Base-by-base conservation (phyloP, 2,329 filamentous ascomycete genomes). In the Colletotrichum noveboracense region DNA sequence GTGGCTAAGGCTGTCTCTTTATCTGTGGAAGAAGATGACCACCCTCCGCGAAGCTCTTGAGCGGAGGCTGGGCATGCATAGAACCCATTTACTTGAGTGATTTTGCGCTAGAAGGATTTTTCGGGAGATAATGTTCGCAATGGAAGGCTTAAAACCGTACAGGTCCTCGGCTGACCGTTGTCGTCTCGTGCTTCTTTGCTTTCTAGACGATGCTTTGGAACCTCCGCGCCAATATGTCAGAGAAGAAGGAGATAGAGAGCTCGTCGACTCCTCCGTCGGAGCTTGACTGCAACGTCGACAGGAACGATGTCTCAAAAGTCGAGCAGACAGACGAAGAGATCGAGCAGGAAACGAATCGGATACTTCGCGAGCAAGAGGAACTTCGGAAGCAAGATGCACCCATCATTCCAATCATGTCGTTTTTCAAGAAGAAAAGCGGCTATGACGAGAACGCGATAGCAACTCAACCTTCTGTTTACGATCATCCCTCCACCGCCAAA, bases 401-500 rank as follows among this genome's bases (percentile, higher is more conserved):
- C 10, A 66, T 75, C n/a, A 77, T 79, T 16, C 79, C 79, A 1
- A 78, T 80, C n/a, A 75, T 78, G 65, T 77, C 79, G 3, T 74
- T 80, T 7, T 81, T 80, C 62, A 75, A 77, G n/a, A 77, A 73
- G 60, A 78, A 78, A 55, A 72, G 30, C 16, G 66, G 71, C 18
- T 73, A 67, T 14, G 77, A 79, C 61, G 67, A 78, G 10, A 71
- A 79, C 24, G 77, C 79, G 34, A 80, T 83, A 38, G 85, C 86
- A n/a, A 84, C 81, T 1, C 80, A 87, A 76, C 86, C 84, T 7
- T 88, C 86, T 5, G 87, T 89, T 7, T 88, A 83, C 65, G 87
- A 89, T 55, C 83, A 88, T 65, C 83, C 85, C 0, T 83, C 86
- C 6, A 79, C 84, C 4, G 85, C 83, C 12, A 83, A 84, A 32